Percentiles rank a stretch among this genome's conserved stretches.
Evolutionary conservation across 2,329 filamentous ascomycete species (phyloP).

Genomic region (Arthrinium phaeospermum): DNA sequence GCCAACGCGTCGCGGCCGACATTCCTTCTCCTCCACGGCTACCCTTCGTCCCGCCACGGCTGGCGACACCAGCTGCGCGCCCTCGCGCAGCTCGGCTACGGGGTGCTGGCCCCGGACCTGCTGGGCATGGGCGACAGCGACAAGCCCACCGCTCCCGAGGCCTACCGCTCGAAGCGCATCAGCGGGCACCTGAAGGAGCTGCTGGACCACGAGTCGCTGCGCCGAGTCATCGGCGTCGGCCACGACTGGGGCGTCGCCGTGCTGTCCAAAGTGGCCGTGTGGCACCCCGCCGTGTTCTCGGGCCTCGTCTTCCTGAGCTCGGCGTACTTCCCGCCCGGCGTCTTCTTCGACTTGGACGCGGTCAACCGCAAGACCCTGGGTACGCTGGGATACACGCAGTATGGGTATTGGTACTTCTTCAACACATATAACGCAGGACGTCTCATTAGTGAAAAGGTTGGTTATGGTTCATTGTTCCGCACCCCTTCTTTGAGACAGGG

Average conservation of each 20-base stretch:
- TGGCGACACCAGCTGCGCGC: conserved; percentile 37
- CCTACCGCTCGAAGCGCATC: conserved; percentile 41
- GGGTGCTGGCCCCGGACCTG: conserved; percentile 49
- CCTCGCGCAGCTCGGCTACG: conserved; percentile 45
- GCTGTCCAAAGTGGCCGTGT: conserved; percentile 23
- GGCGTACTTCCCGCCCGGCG: conserved; percentile 21
- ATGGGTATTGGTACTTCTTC: conserved; percentile 27
- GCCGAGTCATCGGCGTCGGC: conserved; percentile 33
- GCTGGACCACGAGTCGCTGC: conserved; percentile 34
- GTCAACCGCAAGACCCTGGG: neutral
- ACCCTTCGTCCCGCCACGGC: conserved; percentile 27
- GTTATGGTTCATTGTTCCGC: neutral
- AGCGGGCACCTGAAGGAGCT: conserved; percentile 41
- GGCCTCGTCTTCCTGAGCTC: conserved; percentile 27
- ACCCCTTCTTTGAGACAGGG: neutral
- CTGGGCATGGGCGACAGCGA: conserved; percentile 45
- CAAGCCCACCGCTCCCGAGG: conserved; percentile 34
- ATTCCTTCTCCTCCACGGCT: conserved; percentile 30
- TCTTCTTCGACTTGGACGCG: neutral
- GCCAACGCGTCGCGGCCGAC: conserved; percentile 24
- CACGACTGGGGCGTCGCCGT: conserved; percentile 37
- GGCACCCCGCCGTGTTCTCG: conserved; percentile 23
- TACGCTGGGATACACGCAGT: conserved; percentile 17
- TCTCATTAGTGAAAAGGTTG: conserved; percentile 19
- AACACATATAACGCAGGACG: conserved; percentile 19